These are phyloP conservation scores for Aspergillus alliaceus DNA, from an alignment of 2,329 filamentous ascomycete genomes.

Conservation along the genomic window DNA sequence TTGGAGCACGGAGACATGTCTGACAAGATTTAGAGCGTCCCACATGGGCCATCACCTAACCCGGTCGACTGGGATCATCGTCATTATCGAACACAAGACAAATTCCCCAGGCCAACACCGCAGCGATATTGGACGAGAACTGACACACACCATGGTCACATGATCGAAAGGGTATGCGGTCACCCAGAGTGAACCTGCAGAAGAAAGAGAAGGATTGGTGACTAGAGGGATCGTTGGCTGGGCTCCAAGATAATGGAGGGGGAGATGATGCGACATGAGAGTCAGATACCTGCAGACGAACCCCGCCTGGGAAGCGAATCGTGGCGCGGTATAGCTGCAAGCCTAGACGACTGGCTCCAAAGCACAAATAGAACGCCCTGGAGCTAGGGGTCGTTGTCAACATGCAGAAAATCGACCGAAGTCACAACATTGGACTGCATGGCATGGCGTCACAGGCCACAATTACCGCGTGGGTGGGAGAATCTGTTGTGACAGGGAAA, in stretches of 20 bases:
- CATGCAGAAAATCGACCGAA: constrained; percentile 13
- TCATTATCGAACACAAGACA: constrained; percentile 22
- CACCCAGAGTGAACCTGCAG: constrained; percentile 35
- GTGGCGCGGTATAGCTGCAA: constrained; percentile 12
- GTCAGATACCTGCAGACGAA: constrained; percentile 19
- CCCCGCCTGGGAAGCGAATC: constrained; percentile 22
- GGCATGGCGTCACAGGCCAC: constrained; percentile 1
- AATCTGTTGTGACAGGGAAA: constrained; percentile 6
- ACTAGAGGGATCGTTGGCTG: constrained; percentile 12
- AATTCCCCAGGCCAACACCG: constrained; percentile 19
- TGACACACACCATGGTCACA: constrained; percentile 33
- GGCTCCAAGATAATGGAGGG: constrained; percentile 11
- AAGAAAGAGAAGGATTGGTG: constrained; percentile 22
- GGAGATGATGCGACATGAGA: constrained; percentile 18
- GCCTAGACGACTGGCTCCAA: constrained; percentile 8
- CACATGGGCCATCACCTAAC: constrained; percentile 18
- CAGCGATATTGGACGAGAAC: constrained; percentile 26
- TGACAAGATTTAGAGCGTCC: constrained; percentile 29
- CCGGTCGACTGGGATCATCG: constrained; percentile 27
- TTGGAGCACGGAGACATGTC: constrained; percentile 31
- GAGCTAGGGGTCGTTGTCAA: constrained; percentile 2
- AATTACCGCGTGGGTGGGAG: constrained; percentile 10
- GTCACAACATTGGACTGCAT: constrained; percentile 8
- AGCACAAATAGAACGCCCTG: constrained; percentile 2
- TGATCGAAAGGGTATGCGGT: constrained; percentile 37